Base-by-base conservation (phyloP, 164 flowering plant genomes). In the Vitis rupestris region DNA sequence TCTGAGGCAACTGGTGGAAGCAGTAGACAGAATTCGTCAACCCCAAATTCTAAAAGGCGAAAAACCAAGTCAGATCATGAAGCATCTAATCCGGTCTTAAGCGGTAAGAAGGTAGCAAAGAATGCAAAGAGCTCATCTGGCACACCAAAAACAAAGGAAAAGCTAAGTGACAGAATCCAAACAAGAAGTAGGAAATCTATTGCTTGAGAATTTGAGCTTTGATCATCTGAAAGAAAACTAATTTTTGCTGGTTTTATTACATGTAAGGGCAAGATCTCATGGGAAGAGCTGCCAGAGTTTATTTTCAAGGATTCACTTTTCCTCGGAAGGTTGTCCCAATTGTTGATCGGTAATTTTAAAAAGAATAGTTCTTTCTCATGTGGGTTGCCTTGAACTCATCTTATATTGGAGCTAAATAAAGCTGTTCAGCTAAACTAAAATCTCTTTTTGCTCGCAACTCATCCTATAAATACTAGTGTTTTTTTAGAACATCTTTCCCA, bases 31-130 rank as follows among this genome's bases (percentile, higher is more conserved):
- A 73, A 72, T 53, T 60, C 73, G 4, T 53, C 50, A 6, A 58
- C 75, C 56, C 62, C 66, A 56, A 75, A 47, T 17, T 51, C 78
- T 54, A 74, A 74, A 59, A 77, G 70, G 64, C 72, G 77, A 55
- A 73, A 70, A 65, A 50, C 48, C 47, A 55, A 52, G 54, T 54
- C 57, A 53, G 64, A 12, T 23, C 9, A 23, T 50, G 68, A 49
- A 48, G 71, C 47, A 10, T 59, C 47, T 10, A 10, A 68, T 48
- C 49, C 23, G 44, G 64, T 56, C 10, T 5, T 51, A 13, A 52
- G 27, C n/a, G 11, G 13, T 60, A 58, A 60, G 59, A 62, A 23
- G 55, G 30, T 23, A 7, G 61, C 52, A 54, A 61, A 61, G 13
- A 23, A 2, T 2, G 2, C 27, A 23, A 23, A 23, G 27, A 49